Percentiles rank a stretch among this genome's conserved stretches.
These are phyloP conservation scores for Lentinula raphanica DNA, from an alignment of 768 basidiomycete genomes.

Conservation along the genomic window DNA sequence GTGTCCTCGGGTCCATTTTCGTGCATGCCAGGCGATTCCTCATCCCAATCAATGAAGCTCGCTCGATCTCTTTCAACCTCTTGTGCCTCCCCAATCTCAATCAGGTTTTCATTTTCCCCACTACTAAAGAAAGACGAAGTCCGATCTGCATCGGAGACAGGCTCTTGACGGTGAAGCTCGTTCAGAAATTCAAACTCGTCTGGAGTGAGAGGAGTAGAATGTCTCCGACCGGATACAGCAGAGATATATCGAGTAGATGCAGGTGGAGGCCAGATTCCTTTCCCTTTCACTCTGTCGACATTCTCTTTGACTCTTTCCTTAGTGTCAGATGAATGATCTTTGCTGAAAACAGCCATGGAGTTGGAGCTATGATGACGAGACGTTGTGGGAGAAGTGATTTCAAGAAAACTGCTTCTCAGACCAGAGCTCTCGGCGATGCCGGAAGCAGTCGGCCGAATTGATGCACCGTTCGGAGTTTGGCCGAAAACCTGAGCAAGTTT, in stretches of 20 bases:
- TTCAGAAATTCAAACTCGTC: constrained; percentile 36
- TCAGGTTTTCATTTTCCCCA: neutral
- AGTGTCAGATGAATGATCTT: neutral
- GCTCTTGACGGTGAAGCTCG: constrained; percentile 8
- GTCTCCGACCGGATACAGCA: constrained; percentile 36
- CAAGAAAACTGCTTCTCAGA: constrained; percentile 10
- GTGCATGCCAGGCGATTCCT: neutral
- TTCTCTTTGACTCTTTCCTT: constrained; percentile 7
- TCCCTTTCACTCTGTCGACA: neutral
- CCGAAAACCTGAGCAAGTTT: constrained; percentile 84
- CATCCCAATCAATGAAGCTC: constrained; percentile 2
- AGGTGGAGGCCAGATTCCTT: constrained; percentile 30
- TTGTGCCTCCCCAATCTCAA: constrained; percentile 4
- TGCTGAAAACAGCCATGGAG: constrained; percentile 24
- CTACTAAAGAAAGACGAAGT: neutral
- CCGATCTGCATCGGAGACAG: neutral
- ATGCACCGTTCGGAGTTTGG: constrained; percentile 42
- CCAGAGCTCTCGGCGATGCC: neutral
- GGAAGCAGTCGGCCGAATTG: neutral
- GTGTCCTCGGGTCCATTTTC: neutral
- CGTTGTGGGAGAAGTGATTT: constrained; percentile 10
- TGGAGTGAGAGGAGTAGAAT: constrained; percentile 52
- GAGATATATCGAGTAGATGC: constrained; percentile 21
- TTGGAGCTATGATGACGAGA: constrained; percentile 5
- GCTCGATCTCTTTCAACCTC: neutral